These are phyloP conservation scores for Maudiozyma bulderi DNA, from an alignment of 805 yeast species.

Conservation along the genomic window DNA sequence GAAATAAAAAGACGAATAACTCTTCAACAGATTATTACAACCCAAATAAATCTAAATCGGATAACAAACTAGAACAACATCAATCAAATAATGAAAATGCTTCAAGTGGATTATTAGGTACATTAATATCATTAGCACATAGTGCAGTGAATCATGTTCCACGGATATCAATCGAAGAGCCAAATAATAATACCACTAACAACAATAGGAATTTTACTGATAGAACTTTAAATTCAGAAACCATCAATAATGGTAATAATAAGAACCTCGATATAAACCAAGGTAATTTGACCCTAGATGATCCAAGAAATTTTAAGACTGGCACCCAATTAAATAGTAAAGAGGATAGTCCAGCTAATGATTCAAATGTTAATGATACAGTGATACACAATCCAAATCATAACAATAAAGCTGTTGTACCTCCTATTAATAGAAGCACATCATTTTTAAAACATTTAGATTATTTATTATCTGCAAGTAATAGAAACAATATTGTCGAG, in stretches of 20 bases:
- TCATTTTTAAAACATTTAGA: constrained; percentile 33
- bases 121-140: constrained; percentile 40
- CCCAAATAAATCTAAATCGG: background rate
- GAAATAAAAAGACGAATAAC: background rate
- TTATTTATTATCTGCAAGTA: constrained; percentile 21
- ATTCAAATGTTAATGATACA: constrained; percentile 5
- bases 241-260: background rate
- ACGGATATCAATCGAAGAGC: constrained; percentile 5
- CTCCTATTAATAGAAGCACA: constrained; percentile 11
- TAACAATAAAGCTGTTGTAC: background rate
- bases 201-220: background rate
- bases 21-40: background rate
- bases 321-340: background rate
- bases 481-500: background rate
- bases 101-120: constrained; percentile 32
- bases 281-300: background rate
- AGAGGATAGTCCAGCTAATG: background rate
- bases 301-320: background rate
- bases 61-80: background rate
- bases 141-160: constrained; percentile 33
- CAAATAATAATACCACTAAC: background rate
- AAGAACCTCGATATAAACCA: background rate
- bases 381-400: constrained; percentile 10
- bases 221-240: background rate
- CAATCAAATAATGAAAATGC: constrained; percentile 1